Conservation (phyloP, 305 asterid genomes). For the Caryopteris hybrid region DNA sequence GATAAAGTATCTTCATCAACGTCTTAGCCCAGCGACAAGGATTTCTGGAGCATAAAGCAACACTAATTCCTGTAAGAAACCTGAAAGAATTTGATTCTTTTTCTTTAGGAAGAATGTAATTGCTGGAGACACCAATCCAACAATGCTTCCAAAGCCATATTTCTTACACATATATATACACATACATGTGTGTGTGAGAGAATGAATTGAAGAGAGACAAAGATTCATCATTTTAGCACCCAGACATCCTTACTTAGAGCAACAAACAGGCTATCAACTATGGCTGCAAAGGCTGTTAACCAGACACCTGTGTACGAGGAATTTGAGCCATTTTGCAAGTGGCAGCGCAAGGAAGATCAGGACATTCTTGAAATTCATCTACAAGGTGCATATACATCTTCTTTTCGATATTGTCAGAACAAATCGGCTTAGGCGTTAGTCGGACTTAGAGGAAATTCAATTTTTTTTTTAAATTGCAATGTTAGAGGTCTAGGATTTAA, state of each 20-base stretch:
- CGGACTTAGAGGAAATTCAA: too few species aligned
- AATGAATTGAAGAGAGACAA: not conserved
- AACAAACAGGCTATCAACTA: not conserved
- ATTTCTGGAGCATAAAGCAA: constrained; percentile 29
- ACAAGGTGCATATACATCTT: constrained; percentile 27
- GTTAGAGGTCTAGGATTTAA: too few species aligned
- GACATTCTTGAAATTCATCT: constrained; percentile 52
- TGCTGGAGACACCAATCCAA: too few species aligned
- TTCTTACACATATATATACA: not conserved
- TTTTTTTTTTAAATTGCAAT: too few species aligned
- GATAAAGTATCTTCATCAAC: not conserved
- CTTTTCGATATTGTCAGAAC: too few species aligned
- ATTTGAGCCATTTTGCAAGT: constrained; percentile 59
- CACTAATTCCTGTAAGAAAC: constrained; percentile 6
- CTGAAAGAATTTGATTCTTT: constrained; percentile 37
- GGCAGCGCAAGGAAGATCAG: constrained; percentile 43
- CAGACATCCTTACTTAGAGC: too few species aligned
- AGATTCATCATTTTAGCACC: too few species aligned
- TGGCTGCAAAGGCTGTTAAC: constrained; percentile 32
- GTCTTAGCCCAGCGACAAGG: not conserved
- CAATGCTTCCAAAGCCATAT: too few species aligned
- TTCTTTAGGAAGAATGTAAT: too few species aligned
- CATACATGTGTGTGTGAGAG: not conserved
- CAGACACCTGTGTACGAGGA: constrained; percentile 24
- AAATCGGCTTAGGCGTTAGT: too few species aligned